Evolutionary conservation across 352 stramenopile species (phyloP).

Genomic region (Aphanomyces invadans): DNA sequence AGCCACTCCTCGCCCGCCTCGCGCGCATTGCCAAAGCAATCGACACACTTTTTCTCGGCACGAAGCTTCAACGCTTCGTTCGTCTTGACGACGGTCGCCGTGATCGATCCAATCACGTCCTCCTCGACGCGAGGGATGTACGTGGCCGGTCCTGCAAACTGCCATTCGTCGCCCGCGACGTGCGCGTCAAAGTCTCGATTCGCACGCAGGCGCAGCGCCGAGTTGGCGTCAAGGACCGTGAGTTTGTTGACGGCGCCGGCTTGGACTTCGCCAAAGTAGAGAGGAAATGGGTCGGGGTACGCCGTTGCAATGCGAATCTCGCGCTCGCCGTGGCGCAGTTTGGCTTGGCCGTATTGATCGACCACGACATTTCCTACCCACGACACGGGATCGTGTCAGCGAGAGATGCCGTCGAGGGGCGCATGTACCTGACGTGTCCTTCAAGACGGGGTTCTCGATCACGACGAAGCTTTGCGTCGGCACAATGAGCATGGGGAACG

Average conservation of each 20-base stretch:
- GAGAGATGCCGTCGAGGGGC: background rate
- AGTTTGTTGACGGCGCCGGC: slow-evolving; percentile 47
- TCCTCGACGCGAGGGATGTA: slow-evolving; percentile 72
- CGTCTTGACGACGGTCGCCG: slow-evolving; percentile 63
- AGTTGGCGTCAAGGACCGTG: slow-evolving; percentile 48
- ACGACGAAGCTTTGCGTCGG: slow-evolving; percentile 71
- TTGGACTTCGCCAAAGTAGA: slow-evolving; percentile 65
- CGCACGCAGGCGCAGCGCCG: slow-evolving; percentile 52
- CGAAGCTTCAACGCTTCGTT: slow-evolving; percentile 77
- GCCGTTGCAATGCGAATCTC: slow-evolving; percentile 68
- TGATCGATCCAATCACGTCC: slow-evolving; percentile 45
- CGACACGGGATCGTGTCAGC: background rate
- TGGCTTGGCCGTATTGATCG: slow-evolving; percentile 64
- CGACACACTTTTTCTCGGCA: slow-evolving; percentile 71
- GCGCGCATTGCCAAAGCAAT: slow-evolving; percentile 47
- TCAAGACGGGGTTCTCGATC: slow-evolving; percentile 60
- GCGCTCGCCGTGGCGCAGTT: slow-evolving; percentile 69
- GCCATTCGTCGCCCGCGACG: slow-evolving; percentile 64
- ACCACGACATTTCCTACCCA: slow-evolving; percentile 35
- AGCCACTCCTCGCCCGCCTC: slow-evolving; percentile 76
- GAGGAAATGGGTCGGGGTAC: slow-evolving; percentile 66
- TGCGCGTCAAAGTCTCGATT: slow-evolving; percentile 49
- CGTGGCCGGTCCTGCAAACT: slow-evolving; percentile 60
- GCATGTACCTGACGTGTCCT: slow-evolving; percentile 29
- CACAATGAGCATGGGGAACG: slow-evolving; percentile 69